A percentile compares a stretch with the other conserved stretches of the same genome.
These are phyloP conservation scores for Colletotrichum truncatum DNA, from an alignment of 2,329 filamentous ascomycete genomes.

Conservation along the genomic window DNA sequence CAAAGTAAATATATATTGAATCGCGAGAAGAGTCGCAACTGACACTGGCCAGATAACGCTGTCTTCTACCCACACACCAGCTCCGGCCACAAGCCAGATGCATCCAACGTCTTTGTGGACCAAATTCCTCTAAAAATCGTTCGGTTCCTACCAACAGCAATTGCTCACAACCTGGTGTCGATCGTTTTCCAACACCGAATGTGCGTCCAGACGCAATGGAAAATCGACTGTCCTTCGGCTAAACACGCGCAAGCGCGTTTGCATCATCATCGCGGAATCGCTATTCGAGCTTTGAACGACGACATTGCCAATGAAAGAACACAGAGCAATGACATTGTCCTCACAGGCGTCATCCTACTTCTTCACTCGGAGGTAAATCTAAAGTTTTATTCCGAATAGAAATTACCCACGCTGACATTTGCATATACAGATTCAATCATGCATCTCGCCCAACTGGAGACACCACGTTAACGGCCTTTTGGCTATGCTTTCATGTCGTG, in stretches of 20 bases:
- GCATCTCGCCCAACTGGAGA: conserved; percentile 21
- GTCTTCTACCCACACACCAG: conserved; percentile 33
- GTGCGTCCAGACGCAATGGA: conserved; percentile 21
- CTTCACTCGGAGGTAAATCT: conserved; percentile 18
- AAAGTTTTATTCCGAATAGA: not conserved
- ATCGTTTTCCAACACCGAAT: conserved; percentile 24
- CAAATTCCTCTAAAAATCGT: conserved; percentile 34
- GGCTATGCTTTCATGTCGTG: conserved; percentile 23
- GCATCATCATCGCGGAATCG: conserved; percentile 28
- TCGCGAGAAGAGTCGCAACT: no score
- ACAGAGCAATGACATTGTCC: conserved; percentile 12
- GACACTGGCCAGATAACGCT: conserved; percentile 9
- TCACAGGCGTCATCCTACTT: conserved; percentile 26
- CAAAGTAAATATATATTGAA: not conserved
- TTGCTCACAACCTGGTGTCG: conserved; percentile 22
- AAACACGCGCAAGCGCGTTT: conserved; percentile 20
- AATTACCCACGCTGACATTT: no score
- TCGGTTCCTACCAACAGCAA: conserved; percentile 7
- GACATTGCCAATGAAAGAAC: conserved; percentile 25
- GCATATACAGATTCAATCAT: conserved; percentile 22
- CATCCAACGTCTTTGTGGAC: conserved; percentile 35
- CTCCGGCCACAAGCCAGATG: conserved; percentile 32
- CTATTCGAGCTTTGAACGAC: conserved; percentile 26
- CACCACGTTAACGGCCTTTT: conserved; percentile 28
- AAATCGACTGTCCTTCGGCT: conserved; percentile 3